These are phyloP conservation scores for Amyloporia xantha DNA, from an alignment of 768 basidiomycete genomes.

Conservation along the genomic window DNA sequence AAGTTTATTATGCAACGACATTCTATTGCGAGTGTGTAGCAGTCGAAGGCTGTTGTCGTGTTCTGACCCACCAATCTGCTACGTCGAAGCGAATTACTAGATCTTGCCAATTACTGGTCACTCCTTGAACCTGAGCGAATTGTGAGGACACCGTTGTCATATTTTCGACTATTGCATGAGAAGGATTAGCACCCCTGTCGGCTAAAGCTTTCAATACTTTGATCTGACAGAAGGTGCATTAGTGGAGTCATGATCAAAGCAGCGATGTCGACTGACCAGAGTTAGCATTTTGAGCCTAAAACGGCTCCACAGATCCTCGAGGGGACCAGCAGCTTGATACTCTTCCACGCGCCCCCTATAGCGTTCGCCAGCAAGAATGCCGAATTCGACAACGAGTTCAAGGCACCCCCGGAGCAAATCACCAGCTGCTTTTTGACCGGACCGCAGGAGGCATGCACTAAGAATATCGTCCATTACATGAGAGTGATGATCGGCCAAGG, in stretches of 20 bases:
- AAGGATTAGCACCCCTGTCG: constrained; percentile 38
- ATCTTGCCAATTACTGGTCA: constrained; percentile 47
- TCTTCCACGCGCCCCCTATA: constrained; percentile 50
- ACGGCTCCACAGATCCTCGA: constrained; percentile 46
- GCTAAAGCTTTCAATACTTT: constrained; percentile 48
- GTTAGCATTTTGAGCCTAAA: constrained; percentile 51
- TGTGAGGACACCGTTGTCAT: constrained; percentile 8
- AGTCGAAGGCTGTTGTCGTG: no score
- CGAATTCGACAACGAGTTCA: constrained; percentile 61
- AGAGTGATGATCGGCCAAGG: constrained; percentile 62
- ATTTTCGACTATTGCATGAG: constrained; percentile 14
- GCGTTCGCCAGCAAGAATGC: constrained; percentile 57
- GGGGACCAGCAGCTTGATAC: constrained; percentile 50
- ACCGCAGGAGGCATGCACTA: constrained; percentile 65
- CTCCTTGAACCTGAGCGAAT: constrained; percentile 28
- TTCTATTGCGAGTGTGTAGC: no score
- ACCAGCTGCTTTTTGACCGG: constrained; percentile 57
- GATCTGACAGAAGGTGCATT: constrained; percentile 32
- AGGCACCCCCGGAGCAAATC: constrained; percentile 59
- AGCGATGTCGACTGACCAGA: constrained; percentile 55
- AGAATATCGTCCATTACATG: constrained; percentile 67
- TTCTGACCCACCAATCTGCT: constrained; percentile 48
- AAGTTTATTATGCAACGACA: no score
- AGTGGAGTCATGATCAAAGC: background rate
- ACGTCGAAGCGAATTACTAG: constrained; percentile 50